Evolutionary conservation across 768 basidiomycete genomes (phyloP).

Genomic region (Leccinum subtestaceum): DNA sequence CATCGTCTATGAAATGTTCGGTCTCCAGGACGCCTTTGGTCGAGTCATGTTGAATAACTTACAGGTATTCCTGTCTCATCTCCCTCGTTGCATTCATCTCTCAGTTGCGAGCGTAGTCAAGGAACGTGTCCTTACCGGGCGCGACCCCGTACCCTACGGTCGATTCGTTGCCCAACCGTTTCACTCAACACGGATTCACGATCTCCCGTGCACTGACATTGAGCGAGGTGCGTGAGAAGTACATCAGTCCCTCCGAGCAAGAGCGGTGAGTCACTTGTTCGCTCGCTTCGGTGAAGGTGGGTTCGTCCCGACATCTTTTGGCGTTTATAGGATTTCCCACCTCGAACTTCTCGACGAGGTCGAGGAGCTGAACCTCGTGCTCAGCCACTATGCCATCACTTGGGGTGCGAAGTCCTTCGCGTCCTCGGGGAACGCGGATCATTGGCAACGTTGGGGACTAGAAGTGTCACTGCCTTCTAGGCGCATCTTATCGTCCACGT

Average conservation of each 20-base stretch:
- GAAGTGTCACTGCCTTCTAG: neutral
- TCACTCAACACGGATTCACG: constrained; percentile 54
- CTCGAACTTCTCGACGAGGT: constrained; percentile 83
- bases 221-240: constrained; percentile 44
- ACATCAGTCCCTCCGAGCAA: constrained; percentile 41
- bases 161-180: constrained; percentile 53
- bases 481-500: neutral
- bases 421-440: neutral
- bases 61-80: constrained; percentile 44
- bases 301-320: neutral
- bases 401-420: constrained; percentile 44
- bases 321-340: constrained; percentile 57
- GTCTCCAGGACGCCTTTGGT: constrained; percentile 85
- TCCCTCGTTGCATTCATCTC: neutral
- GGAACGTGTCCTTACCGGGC: constrained; percentile 74
- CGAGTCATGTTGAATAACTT: constrained; percentile 88
- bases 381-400: constrained; percentile 52
- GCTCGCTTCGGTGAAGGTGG: neutral
- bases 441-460: constrained; percentile 19
- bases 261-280: constrained; percentile 41
- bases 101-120: constrained; percentile 42
- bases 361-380: constrained; percentile 84
- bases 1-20: constrained; percentile 88
- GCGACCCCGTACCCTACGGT: constrained; percentile 58
- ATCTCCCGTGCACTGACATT: constrained; percentile 13